Base-by-base conservation (phyloP, 371 early-diverging fungal genomes). In the Mortierella sp. region DNA sequence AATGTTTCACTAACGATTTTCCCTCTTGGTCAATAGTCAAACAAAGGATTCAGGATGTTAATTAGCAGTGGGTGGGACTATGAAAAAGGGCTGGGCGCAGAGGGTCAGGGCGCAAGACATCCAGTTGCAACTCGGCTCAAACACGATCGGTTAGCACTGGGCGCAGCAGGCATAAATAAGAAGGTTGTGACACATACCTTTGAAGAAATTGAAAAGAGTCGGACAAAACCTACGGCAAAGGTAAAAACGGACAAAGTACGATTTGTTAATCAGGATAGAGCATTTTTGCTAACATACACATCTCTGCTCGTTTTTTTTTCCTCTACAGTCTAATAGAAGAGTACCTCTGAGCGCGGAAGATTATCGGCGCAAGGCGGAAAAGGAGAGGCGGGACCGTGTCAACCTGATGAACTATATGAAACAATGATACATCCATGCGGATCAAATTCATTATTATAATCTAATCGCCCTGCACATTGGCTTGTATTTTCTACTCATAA, bases 61-160 rank as follows among this genome's bases (percentile, higher is more conserved):
- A 68, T 74, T 23, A 75, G 79, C 22, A 86, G 86, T 80, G 89
- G 89, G 4, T 89, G 89, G 89, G 75, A 85, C 28, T 87, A 87
- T 42, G 86, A 86, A 32, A 75, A 87, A 64, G 88, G 89, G 2
- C 68, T 89, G 22, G 89, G 89, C 0, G 78, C 72, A n/a, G 37
- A 72, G 1, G 82, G 83, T 1, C 77, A 88, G 58, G 89, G 89
- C 1, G 56, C 79, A 49, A 72, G 87, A 8, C 86, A 86, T 55
- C 88, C 89, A 4, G 75, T 89, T 0, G 84, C 86, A 2, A 89
- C 89, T 0, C 71, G 76, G 0, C 66, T 87, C 9, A 88, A 88
- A 49, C 85, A 85, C 37, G 88, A 89, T 69, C 73, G 85, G 19
- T 67, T 84, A 1, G 85, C 86, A 4, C 49, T 89, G 43, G 89